phyloP scores from a whole-genome alignment of 2,329 filamentous ascomycete genomes.

The Fusarium drepaniforme region DNA sequence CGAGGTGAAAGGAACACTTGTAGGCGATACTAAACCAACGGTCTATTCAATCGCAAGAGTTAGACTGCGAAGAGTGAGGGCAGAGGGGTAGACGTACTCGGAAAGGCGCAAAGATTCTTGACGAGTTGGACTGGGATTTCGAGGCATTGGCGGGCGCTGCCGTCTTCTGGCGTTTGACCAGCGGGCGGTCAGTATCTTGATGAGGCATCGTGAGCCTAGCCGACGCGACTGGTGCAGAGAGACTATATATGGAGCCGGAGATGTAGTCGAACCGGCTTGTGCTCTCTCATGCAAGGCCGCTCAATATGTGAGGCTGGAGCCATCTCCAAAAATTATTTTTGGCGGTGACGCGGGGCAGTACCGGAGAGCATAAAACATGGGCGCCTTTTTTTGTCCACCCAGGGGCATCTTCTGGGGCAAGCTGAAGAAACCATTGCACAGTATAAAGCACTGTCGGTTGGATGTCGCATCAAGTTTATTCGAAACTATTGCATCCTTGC shows the following conservation, averaged over 20 bases:
- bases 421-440: not conserved
- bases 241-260: constrained; percentile 15
- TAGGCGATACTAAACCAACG: constrained; percentile 92
- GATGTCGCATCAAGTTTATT: not conserved
- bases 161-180: constrained; percentile 81
- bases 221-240: constrained; percentile 11
- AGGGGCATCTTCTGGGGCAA: not conserved
- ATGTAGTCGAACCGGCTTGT: constrained; percentile 26
- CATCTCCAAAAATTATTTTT: constrained; percentile 47
- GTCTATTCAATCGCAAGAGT: constrained; percentile 67
- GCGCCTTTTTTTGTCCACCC: not conserved
- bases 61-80: constrained; percentile 9
- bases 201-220: constrained; percentile 62
- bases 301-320: constrained; percentile 32
- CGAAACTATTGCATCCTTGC: not conserved
- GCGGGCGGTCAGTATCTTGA: constrained; percentile 69
- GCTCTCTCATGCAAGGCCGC: constrained; percentile 33
- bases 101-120: constrained; percentile 93
- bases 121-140: constrained; percentile 63
- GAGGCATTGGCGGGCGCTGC: constrained; percentile 51
- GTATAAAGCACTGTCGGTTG: not conserved
- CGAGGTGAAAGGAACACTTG: constrained; percentile 88
- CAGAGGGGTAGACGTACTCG: constrained; percentile 69
- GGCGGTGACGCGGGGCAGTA: constrained; percentile 45
- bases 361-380: not conserved